Evolutionary conservation across 2,329 filamentous ascomycete genomes (phyloP).

Genomic region (Cercospora citrullina): DNA sequence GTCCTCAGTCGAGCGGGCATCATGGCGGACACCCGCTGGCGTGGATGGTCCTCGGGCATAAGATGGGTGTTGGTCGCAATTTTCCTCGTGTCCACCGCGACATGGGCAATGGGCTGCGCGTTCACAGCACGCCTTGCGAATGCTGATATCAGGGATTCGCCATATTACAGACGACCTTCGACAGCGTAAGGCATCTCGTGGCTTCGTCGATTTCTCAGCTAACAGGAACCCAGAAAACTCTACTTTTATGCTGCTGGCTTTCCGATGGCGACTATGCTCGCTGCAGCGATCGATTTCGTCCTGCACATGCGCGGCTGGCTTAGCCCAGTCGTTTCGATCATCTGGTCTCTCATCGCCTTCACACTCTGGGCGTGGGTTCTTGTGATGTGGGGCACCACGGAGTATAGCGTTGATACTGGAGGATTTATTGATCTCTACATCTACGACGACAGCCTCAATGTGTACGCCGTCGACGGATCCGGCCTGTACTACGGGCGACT

Average conservation of each 20-base stretch:
- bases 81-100: not conserved
- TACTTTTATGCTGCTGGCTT: conserved; percentile 12
- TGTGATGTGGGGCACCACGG: conserved; percentile 4
- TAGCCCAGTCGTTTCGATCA: conserved; percentile 6
- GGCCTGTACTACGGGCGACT: not conserved
- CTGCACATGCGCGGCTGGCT: conserved; percentile 4
- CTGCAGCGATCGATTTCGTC: conserved; percentile 10
- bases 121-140: conserved; percentile 1
- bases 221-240: not conserved
- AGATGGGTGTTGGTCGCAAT: not conserved
- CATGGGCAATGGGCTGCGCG: conserved; percentile 11
- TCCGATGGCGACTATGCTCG: conserved; percentile 12
- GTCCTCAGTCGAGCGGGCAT: not conserved
- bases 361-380: not conserved
- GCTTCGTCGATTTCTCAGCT: not conserved
- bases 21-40: conserved; percentile 10
- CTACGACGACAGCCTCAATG: not conserved
- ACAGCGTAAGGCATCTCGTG: not conserved
- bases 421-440: not conserved
- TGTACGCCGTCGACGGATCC: not conserved
- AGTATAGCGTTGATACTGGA: not conserved
- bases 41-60: conserved; percentile 6
- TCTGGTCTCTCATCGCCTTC: conserved; percentile 11
- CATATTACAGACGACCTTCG: not conserved
- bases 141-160: not conserved